These are phyloP conservation scores for Elaeis oleifera DNA, from an alignment of 202 grass and related monocot species.

Conservation along the genomic window DNA sequence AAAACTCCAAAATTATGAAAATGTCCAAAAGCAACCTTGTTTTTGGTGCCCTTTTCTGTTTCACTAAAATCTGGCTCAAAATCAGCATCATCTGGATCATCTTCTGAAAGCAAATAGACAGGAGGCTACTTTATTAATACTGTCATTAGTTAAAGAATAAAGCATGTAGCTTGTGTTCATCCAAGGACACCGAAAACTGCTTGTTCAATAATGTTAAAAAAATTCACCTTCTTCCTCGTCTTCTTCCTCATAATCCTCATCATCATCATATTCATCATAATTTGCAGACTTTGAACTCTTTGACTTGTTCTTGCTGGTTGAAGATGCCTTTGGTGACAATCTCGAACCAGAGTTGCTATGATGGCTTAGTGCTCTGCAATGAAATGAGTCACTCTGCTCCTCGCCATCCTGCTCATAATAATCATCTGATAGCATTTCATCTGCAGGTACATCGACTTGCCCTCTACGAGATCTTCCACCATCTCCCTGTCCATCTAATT, in stretches of 20 bases:
- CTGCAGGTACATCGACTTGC: constrained; percentile 56
- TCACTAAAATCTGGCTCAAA: constrained; percentile 93
- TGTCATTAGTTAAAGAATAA: too few species aligned
- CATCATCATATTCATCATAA: constrained; percentile 44
- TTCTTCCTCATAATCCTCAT: constrained; percentile 48
- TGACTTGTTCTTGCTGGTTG: constrained; percentile 29
- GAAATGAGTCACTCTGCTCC: constrained; percentile 60
- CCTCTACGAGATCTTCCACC: constrained; percentile 45
- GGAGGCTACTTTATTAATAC: too few species aligned
- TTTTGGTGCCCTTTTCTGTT: constrained; percentile 57
- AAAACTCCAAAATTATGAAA: too few species aligned
- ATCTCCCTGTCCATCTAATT: constrained; percentile 45
- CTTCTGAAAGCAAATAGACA: constrained; percentile 56
- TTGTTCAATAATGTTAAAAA: constrained; percentile 2
- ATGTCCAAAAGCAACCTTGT: constrained; percentile 6
- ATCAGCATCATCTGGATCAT: constrained; percentile 95
- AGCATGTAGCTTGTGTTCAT: too few species aligned
- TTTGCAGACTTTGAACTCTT: constrained; percentile 49
- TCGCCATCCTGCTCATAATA: constrained; percentile 94
- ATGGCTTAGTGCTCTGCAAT: constrained; percentile 36
- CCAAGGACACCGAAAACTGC: too few species aligned
- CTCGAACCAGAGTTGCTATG: constrained; percentile 52
- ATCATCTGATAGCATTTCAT: constrained; percentile 95
- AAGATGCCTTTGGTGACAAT: constrained; percentile 33
- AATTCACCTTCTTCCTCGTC: constrained; percentile 52